phyloP scores from a whole-genome alignment of 495 filamentous ascomycete genomes.

The Penicillium egyptiacum region DNA sequence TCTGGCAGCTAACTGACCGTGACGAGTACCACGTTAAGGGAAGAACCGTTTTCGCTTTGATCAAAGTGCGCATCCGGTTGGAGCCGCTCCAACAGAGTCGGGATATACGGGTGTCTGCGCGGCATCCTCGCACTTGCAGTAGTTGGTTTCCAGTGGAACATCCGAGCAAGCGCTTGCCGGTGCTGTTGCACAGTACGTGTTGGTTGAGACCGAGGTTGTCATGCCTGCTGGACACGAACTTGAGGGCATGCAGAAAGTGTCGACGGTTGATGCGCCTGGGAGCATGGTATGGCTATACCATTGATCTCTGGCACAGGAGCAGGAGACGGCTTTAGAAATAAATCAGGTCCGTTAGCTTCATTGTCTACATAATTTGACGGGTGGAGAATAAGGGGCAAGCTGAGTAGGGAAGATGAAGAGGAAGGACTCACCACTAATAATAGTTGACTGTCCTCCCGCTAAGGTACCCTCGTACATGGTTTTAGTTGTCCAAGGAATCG shows the following conservation, averaged over 20 bases:
- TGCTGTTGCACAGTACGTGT: constrained; percentile 9
- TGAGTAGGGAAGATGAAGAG: background rate
- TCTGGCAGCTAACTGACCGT: background rate
- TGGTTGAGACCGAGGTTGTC: background rate
- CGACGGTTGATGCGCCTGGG: constrained; percentile 7
- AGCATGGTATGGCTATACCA: constrained; percentile 26
- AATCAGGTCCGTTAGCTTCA: background rate
- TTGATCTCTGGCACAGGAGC: constrained; percentile 24
- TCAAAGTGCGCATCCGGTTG: constrained; percentile 22
- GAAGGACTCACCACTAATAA: constrained; percentile 20
- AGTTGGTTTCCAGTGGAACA: constrained; percentile 5
- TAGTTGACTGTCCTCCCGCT: constrained; percentile 22
- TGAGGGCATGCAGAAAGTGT: constrained; percentile 32
- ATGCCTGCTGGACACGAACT: constrained; percentile 19
- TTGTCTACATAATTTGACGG: background rate
- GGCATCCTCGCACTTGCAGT: background rate
- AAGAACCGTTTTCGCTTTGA: background rate
- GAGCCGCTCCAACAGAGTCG: constrained; percentile 13
- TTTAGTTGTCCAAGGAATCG: constrained; percentile 19
- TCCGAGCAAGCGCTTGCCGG: constrained; percentile 1
- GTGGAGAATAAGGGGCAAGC: background rate
- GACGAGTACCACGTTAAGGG: background rate
- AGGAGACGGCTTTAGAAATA: constrained; percentile 20
- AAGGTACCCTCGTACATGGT: constrained; percentile 28
- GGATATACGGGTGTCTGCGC: constrained; percentile 17